Conservation (phyloP, 345 rosid species). For the Eucalyptus brandiana region DNA sequence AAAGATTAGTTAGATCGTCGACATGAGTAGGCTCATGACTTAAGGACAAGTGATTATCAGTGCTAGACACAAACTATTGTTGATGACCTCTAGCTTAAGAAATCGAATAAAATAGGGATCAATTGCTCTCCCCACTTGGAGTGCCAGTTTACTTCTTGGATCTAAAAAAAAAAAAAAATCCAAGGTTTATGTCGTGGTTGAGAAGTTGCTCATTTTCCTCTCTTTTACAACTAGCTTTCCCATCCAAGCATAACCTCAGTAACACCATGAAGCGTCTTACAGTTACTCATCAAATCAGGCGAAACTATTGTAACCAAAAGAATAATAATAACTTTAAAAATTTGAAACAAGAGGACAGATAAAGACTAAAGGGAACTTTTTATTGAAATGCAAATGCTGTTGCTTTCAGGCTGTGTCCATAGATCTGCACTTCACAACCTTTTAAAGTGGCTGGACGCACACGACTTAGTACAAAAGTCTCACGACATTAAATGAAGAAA, state of each 20-base stretch:
- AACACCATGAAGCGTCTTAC: fast-evolving
- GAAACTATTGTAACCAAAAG: background rate
- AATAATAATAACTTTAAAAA: background rate
- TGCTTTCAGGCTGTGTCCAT: background rate
- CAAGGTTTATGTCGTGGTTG: background rate
- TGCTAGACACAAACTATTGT: no score
- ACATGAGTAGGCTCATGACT: no score
- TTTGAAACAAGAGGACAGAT: no score
- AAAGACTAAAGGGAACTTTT: background rate
- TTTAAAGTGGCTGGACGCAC: background rate
- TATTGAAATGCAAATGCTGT: background rate
- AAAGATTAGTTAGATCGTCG: no score
- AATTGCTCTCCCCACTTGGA: background rate
- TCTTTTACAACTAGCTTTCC: background rate
- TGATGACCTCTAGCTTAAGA: no score
- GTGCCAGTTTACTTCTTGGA: background rate
- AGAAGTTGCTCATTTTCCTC: background rate
- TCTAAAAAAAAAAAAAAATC: no score
- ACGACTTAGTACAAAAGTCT: background rate
- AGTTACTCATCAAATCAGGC: background rate
- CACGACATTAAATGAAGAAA: background rate
- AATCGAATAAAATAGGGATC: no score
- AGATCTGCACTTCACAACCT: background rate
- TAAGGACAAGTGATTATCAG: no score
- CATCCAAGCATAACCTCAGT: background rate